A percentile compares a stretch with the other conserved stretches of the same genome.
phyloP scores from a whole-genome alignment of 257 asterid genomes.

The Salvia splendens region DNA sequence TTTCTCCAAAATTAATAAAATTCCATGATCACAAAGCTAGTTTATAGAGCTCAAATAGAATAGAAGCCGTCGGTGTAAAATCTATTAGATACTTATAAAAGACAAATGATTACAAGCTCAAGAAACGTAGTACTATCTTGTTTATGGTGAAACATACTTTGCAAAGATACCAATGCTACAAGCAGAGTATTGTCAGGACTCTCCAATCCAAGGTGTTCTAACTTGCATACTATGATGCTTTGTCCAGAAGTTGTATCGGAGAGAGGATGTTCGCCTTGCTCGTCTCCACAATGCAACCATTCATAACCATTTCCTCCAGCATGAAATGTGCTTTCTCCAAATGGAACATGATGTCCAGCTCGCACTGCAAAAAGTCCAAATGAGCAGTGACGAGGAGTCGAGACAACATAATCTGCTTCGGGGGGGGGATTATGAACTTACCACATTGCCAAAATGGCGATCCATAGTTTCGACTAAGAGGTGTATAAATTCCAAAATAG shows the following conservation, averaged over 20 bases:
- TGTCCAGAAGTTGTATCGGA: constrained; percentile 83
- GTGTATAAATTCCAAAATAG: constrained; percentile 91
- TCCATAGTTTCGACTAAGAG: constrained; percentile 98
- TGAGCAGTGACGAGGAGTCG: neutral
- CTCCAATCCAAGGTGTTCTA: neutral
- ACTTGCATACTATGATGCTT: constrained; percentile 51
- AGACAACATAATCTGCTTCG: neutral
- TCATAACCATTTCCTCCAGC: constrained; percentile 99
- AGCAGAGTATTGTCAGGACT: neutral
- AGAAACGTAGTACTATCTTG: neutral
- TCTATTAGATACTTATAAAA: too few species aligned
- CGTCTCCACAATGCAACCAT: constrained; percentile 89
- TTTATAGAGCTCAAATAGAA: too few species aligned
- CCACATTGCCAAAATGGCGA: constrained; percentile 99
- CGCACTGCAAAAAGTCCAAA: constrained; percentile 58
- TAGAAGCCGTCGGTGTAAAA: neutral
- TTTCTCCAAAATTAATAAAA: too few species aligned
- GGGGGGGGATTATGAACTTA: constrained; percentile 34
- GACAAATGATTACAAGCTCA: neutral
- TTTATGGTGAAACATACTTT: constrained; percentile 23
- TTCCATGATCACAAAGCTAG: too few species aligned
- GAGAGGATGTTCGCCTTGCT: constrained; percentile 84
- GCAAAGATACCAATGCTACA: constrained; percentile 6
- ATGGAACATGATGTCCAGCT: constrained; percentile 95
- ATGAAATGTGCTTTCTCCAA: constrained; percentile 97